A percentile compares a stretch with the other conserved stretches of the same genome.
Evolutionary conservation across 2,329 filamentous ascomycete species (phyloP).

Genomic region (Botrytis cinerea): DNA sequence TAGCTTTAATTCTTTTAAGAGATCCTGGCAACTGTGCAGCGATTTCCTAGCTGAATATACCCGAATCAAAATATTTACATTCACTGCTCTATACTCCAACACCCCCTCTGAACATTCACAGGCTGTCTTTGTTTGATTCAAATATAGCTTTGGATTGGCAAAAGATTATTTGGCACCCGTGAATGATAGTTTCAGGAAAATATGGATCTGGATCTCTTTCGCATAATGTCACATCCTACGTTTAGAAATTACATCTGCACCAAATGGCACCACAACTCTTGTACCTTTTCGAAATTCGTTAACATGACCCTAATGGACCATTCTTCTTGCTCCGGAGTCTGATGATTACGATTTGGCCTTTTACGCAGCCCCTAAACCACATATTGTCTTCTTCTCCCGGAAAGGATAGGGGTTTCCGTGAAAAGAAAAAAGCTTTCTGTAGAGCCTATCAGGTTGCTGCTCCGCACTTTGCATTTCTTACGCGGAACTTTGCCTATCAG

Average conservation of each 20-base stretch:
- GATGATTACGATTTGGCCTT: no score
- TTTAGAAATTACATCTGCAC: not conserved
- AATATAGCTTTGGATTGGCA: not conserved
- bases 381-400: no score
- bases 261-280: not conserved
- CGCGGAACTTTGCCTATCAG: no score
- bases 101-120: not conserved
- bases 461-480: no score
- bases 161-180: not conserved
- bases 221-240: not conserved
- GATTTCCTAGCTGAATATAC: not conserved
- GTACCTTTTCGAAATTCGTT: no score
- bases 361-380: no score
- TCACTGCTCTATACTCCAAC: not conserved
- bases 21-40: fast-evolving
- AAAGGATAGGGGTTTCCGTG: no score
- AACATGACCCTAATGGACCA: no score
- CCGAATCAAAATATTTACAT: not conserved
- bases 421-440: no score
- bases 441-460: no score
- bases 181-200: not conserved
- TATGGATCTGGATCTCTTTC: not conserved
- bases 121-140: not conserved
- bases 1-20: not conserved
- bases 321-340: no score